These are phyloP conservation scores for Cupressus sempervirens DNA, from an alignment of 75 land plant species.

Conservation along the genomic window DNA sequence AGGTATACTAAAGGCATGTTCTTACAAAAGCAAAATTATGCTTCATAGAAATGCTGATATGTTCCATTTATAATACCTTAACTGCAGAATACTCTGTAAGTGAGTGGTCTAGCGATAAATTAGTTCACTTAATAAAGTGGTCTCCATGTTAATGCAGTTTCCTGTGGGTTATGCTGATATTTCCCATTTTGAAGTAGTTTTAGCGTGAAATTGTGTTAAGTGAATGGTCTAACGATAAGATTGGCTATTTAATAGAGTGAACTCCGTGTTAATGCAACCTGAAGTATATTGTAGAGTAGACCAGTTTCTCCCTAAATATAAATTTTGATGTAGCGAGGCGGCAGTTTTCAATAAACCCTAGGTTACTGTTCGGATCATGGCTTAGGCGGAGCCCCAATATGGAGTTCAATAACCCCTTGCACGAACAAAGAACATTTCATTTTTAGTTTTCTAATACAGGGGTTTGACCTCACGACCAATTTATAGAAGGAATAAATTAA, in stretches of 20 bases:
- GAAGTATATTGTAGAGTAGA: neutral
- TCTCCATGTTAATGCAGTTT: neutral
- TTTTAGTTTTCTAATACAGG: neutral
- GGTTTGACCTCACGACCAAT: neutral
- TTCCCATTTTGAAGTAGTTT: neutral
- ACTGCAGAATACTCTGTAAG: neutral
- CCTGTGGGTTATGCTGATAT: neutral
- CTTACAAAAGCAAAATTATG: neutral
- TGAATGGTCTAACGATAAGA: neutral
- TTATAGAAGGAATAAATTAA: neutral
- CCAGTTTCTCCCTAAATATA: neutral
- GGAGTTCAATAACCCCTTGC: neutral
- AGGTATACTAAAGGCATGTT: neutral
- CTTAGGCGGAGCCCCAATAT: neutral
- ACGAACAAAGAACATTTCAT: neutral
- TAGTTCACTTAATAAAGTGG: neutral
- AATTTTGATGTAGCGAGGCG: neutral
- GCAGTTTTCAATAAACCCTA: neutral
- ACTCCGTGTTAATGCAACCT: no score
- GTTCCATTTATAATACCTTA: neutral
- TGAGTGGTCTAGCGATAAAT: neutral
- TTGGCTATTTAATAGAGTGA: neutral
- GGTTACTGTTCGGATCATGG: neutral
- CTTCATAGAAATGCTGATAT: neutral
- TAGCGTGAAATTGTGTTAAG: neutral